Evolutionary conservation across 2,329 filamentous ascomycete genomes (phyloP).

Genomic region (Pseudocercospora pini-densiflorae): DNA sequence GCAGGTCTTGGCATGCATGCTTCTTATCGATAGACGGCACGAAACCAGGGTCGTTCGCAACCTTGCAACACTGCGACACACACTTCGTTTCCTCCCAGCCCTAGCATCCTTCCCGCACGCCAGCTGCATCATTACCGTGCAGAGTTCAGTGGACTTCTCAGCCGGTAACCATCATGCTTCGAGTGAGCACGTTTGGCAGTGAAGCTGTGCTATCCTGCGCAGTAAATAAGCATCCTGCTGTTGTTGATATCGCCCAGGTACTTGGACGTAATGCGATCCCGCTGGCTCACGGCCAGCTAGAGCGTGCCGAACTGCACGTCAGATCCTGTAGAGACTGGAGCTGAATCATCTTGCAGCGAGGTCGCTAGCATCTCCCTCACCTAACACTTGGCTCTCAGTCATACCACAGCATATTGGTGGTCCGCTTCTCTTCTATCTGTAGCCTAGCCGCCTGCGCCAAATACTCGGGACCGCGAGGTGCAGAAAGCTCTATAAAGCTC

Average conservation of each 20-base stretch:
- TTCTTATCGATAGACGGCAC: not conserved
- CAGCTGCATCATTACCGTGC: not conserved
- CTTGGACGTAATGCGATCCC: not conserved
- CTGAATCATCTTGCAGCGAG: not conserved
- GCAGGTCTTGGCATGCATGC: slow-evolving; percentile 1
- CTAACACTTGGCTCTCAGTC: not conserved
- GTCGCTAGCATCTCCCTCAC: not conserved
- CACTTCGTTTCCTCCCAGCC: not conserved
- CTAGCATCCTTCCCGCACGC: slow-evolving; percentile 2
- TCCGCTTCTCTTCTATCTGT: not conserved
- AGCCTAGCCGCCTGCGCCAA: not conserved
- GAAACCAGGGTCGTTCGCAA: not conserved
- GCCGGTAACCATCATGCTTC: not conserved
- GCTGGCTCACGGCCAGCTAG: not conserved
- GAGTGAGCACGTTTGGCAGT: not conserved
- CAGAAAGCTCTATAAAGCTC: slow-evolving; percentile 7
- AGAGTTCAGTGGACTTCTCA: not conserved
- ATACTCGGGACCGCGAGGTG: not conserved
- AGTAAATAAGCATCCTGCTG: not conserved
- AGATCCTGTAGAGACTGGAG: not conserved
- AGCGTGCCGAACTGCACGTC: not conserved
- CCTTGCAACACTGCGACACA: not conserved
- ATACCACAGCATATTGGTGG: not conserved
- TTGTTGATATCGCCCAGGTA: not conserved
- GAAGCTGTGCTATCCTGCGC: not conserved